Conservation (phyloP, 495 filamentous ascomycete species). For the Hypoxylon subgilvum region DNA sequence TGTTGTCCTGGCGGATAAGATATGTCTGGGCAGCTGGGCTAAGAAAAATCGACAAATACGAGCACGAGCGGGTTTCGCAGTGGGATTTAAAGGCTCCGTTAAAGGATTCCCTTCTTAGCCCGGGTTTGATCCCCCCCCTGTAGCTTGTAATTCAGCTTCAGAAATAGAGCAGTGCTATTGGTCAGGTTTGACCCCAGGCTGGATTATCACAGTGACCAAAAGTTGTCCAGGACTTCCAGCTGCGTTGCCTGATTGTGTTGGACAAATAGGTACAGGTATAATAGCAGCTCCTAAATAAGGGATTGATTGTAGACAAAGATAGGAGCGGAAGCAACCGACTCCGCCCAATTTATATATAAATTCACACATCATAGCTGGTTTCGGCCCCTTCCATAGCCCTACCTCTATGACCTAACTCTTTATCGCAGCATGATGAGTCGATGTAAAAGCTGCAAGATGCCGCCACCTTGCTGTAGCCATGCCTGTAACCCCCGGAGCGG, state of each 20-base stretch:
- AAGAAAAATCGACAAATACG: conserved; percentile 38
- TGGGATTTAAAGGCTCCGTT: conserved; percentile 39
- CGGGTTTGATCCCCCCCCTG: conserved; percentile 29
- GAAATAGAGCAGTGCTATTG: conserved; percentile 20
- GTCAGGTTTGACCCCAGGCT: conserved; percentile 12
- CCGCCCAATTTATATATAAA: conserved; percentile 3
- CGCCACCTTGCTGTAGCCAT: conserved; percentile 20
- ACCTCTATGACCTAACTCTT: neutral
- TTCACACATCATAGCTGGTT: conserved; percentile 1
- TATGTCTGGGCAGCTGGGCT: conserved; percentile 19
- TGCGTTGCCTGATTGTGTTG: conserved; percentile 16
- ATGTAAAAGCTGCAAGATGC: conserved; percentile 33
- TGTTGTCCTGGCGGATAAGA: conserved; percentile 9
- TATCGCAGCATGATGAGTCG: conserved; percentile 16
- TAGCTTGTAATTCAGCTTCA: conserved; percentile 32
- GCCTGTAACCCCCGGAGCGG: conserved; percentile 12
- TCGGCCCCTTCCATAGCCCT: too few species aligned
- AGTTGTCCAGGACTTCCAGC: too few species aligned
- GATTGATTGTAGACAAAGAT: conserved; percentile 9
- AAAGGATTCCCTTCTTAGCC: conserved; percentile 35
- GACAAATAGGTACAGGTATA: too few species aligned
- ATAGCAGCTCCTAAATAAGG: conserved; percentile 9
- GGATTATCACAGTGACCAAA: conserved; percentile 15
- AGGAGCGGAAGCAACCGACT: conserved; percentile 1
- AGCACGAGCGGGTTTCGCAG: conserved; percentile 35